Percentiles rank a stretch among this genome's conserved stretches.
These are phyloP conservation scores for Aspergillus amoenus DNA, from an alignment of 2,329 filamentous ascomycete genomes.

Conservation along the genomic window DNA sequence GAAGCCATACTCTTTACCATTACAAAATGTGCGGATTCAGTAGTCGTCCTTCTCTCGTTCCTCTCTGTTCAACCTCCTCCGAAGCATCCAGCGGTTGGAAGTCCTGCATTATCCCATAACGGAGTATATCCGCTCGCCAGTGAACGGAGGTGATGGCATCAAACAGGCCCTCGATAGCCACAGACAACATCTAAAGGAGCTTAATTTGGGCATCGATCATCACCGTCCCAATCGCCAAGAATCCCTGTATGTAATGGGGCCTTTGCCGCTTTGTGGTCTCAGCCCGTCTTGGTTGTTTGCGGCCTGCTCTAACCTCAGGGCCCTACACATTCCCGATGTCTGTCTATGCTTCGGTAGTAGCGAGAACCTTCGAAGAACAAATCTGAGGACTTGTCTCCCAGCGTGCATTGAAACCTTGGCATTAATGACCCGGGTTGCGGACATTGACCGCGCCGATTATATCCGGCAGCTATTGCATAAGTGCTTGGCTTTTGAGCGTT, in stretches of 20 bases:
- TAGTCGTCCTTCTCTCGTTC: background rate
- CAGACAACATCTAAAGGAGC: background rate
- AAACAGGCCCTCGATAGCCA: background rate
- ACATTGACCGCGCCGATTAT: no score
- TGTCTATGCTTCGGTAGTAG: background rate
- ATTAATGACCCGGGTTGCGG: no score
- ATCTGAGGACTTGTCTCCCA: no score
- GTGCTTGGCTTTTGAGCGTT: no score
- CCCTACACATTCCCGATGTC: background rate
- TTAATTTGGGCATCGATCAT: background rate
- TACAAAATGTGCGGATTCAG: background rate
- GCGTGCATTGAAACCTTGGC: no score
- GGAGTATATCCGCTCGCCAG: background rate
- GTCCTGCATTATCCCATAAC: background rate
- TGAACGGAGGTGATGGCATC: background rate
- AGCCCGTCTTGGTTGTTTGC: background rate
- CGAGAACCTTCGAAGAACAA: no score
- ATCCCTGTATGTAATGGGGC: no score
- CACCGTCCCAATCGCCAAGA: background rate
- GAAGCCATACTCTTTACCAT: background rate
- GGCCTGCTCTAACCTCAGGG: background rate
- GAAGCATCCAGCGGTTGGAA: background rate
- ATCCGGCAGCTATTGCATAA: no score
- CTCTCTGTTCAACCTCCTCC: background rate
- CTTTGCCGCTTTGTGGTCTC: no score